Base-by-base conservation (phyloP, 169 alveolate species). In the Plasmodium chabaudi region DNA sequence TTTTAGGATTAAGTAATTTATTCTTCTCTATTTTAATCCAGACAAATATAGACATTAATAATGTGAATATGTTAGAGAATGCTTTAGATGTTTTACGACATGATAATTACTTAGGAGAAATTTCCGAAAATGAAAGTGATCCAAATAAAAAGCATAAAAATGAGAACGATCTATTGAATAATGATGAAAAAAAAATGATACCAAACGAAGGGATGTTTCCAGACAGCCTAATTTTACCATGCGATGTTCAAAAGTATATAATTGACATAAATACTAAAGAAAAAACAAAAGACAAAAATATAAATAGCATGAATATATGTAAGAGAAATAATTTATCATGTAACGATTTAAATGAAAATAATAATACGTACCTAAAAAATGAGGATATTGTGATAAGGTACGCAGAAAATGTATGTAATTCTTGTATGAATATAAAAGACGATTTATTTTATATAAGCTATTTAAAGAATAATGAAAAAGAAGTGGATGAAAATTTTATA, bases 21-120 rank as follows among this genome's bases (percentile, higher is more conserved):
- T 79, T 79, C 12, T 79, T 79, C 49, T 60, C 75, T 47, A 69
- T 79, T 5, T 79, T 82, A 10, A 71, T 79, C 19, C 89, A 79
- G 53, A 19, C 19, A 3, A 53, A 55, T 25, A 57, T 79, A 15
- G 44, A 79, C 55, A 67, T 79, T 34, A 79, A 67, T 67, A 47
- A 65, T 55, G 49, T 67, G 27, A 17, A 59, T 2, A 13, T 13
- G 42, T 34, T 34, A 34, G 42, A 34, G 42, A 3, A 34, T 34
- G 42, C 7, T 34, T 34, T 34, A 34, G 42, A 5, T 34, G 42
- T 3, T 34, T 34, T 34, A 34, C 42, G 0, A 7, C 4, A 34
- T 34, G 42, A 34, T 34, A 34, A 34, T 34, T 34, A 34, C 4
- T 34, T 34, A 34, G 42, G 42, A 34, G 7, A 34, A 3, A 34